phyloP scores from a whole-genome alignment of 2,329 filamentous ascomycete species.

The Penicillium nordicum region DNA sequence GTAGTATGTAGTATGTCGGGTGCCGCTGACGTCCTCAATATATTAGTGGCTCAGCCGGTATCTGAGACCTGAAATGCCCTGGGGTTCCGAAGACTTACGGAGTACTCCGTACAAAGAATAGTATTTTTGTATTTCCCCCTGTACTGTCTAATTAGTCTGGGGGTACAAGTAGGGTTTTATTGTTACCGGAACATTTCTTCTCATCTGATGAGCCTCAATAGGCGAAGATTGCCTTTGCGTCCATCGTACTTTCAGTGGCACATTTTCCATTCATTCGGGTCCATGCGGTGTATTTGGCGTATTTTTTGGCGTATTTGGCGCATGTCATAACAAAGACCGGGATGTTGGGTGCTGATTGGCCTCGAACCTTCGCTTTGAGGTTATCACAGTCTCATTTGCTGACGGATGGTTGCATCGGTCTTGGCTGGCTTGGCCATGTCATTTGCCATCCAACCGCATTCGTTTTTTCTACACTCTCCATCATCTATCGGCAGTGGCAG shows the following conservation, averaged over 20 bases:
- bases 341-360: not conserved
- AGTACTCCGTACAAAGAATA: not conserved
- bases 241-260: not conserved
- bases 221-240: not conserved
- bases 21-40: not conserved
- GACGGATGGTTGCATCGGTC: not conserved
- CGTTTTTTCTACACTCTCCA: not conserved
- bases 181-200: not conserved
- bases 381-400: not conserved
- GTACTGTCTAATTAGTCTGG: not conserved
- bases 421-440: not conserved
- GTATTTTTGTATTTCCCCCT: not conserved
- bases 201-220: not conserved
- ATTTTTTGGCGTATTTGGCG: not conserved
- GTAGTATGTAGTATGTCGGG: not conserved
- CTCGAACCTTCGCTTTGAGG: not conserved
- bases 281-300: not conserved
- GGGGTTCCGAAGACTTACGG: not conserved
- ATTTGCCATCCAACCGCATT: not conserved
- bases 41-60: not conserved
- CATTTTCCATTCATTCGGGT: not conserved
- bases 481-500: not conserved
- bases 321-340: conserved; percentile 5
- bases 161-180: not conserved
- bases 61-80: not conserved